Percentiles rank a stretch among this genome's conserved stretches.
Conservation (phyloP, 176 grass and related monocot genomes). For the Musa beccarii region DNA sequence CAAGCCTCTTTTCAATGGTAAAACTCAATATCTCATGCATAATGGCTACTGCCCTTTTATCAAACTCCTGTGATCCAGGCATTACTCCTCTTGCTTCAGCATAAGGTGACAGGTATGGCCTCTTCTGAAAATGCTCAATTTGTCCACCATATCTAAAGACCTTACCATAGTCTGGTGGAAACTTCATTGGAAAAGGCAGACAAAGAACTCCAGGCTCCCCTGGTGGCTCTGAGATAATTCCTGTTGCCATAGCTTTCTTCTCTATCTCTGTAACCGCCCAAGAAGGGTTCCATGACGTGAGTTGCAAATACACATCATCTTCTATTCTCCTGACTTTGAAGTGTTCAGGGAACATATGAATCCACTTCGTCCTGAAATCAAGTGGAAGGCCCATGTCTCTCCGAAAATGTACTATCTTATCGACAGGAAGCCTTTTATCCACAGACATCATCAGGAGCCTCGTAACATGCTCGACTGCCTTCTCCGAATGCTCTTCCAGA, state of each 20-base stretch:
- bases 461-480: slow-evolving; percentile 37
- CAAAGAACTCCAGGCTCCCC: slow-evolving; percentile 43
- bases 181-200: slow-evolving; percentile 64
- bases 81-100: slow-evolving; percentile 43
- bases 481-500: slow-evolving; percentile 40
- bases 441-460: slow-evolving; percentile 86
- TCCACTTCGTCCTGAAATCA: slow-evolving; percentile 59
- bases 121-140: slow-evolving; percentile 48
- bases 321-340: slow-evolving; percentile 47
- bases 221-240: slow-evolving; percentile 11
- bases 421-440: slow-evolving; percentile 37
- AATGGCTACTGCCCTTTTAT: slow-evolving; percentile 76
- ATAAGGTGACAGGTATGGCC: slow-evolving; percentile 64
- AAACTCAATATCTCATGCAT: slow-evolving; percentile 86
- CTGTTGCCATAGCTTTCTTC: slow-evolving; percentile 32
- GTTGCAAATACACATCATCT: slow-evolving; percentile 56
- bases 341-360: slow-evolving; percentile 58
- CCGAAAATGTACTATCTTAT: slow-evolving; percentile 67
- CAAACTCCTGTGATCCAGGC: slow-evolving; percentile 61
- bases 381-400: slow-evolving; percentile 61
- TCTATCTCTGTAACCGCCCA: slow-evolving; percentile 78
- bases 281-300: slow-evolving; percentile 57
- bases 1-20: slow-evolving; percentile 78
- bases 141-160: slow-evolving; percentile 40
- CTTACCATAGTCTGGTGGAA: slow-evolving; percentile 58